Percentiles rank a stretch among this genome's conserved stretches.
phyloP scores from a whole-genome alignment of 352 stramenopile genomes.

The Phytophthora constricta region DNA sequence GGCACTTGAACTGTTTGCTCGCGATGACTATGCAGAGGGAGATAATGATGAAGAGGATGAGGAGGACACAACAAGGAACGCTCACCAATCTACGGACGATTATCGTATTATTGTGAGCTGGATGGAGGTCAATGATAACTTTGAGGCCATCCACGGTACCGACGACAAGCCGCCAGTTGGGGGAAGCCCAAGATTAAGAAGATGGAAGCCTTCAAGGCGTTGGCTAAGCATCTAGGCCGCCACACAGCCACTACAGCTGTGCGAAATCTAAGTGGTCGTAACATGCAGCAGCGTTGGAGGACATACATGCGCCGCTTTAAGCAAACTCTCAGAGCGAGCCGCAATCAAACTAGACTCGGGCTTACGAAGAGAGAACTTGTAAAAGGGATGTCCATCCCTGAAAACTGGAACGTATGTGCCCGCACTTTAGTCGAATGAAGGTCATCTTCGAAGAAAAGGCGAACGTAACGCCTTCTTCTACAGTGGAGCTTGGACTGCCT shows the following conservation, averaged over 20 bases:
- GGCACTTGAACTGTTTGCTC: too few relatives aligned
- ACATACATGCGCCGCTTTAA: conserved; percentile 19
- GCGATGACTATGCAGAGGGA: too few relatives aligned
- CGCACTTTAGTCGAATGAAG: conserved; percentile 22
- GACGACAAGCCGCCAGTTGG: conserved; percentile 8
- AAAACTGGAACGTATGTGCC: conserved; percentile 22
- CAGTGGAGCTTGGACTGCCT: background rate
- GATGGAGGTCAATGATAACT: conserved; percentile 30
- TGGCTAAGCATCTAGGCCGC: conserved; percentile 5
- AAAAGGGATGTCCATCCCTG: conserved; percentile 10
- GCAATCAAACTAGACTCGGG: conserved; percentile 1
- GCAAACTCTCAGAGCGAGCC: background rate
- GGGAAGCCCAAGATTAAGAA: background rate
- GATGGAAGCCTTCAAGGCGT: background rate
- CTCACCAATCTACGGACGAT: too few relatives aligned
- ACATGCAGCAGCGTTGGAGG: conserved; percentile 20
- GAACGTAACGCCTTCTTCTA: background rate
- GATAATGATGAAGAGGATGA: too few relatives aligned
- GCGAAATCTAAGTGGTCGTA: background rate
- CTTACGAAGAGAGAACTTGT: conserved; percentile 8
- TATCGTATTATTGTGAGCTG: conserved; percentile 1
- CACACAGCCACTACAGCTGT: background rate
- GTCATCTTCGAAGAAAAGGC: conserved; percentile 14
- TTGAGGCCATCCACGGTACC: conserved; percentile 10
- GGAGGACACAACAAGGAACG: too few relatives aligned